Conservation (phyloP, 441 rosid genomes). For the Manihot esculenta region DNA sequence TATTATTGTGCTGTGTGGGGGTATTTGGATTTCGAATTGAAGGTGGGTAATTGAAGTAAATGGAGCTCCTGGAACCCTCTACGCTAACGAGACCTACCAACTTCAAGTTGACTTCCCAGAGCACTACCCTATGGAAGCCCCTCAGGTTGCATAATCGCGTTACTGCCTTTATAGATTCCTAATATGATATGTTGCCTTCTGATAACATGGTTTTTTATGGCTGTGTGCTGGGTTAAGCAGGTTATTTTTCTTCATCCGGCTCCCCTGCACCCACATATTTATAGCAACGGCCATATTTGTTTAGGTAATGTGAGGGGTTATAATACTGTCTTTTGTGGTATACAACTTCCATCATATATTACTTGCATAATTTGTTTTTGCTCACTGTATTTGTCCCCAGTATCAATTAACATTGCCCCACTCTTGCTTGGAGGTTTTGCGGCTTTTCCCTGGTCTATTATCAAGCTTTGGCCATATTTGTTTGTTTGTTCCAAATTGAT, state of each 20-base stretch:
- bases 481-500: constrained; percentile 16
- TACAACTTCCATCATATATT: neutral
- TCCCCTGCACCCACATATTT: constrained; percentile 91
- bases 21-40: constrained; percentile 20
- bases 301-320: constrained; percentile 58
- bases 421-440: constrained; percentile 10
- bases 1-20: neutral
- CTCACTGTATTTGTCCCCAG: constrained; percentile 2
- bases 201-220: neutral
- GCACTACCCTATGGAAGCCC: constrained; percentile 99
- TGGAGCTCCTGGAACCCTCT: constrained; percentile 94
- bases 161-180: neutral
- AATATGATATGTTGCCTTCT: neutral
- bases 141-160: constrained; percentile 57
- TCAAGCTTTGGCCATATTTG: constrained; percentile 3
- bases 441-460: neutral
- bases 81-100: constrained; percentile 87
- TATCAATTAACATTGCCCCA: constrained; percentile 17
- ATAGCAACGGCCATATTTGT: constrained; percentile 98
- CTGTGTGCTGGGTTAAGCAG: constrained; percentile 34
- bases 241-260: constrained; percentile 95
- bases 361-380: neutral
- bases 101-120: constrained; percentile 97
- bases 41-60: constrained; percentile 96
- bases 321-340: neutral